Percentiles rank a stretch among this genome's conserved stretches.
phyloP scores from a whole-genome alignment of 768 basidiomycete species.

The Cystofilobasidium ferigula region DNA sequence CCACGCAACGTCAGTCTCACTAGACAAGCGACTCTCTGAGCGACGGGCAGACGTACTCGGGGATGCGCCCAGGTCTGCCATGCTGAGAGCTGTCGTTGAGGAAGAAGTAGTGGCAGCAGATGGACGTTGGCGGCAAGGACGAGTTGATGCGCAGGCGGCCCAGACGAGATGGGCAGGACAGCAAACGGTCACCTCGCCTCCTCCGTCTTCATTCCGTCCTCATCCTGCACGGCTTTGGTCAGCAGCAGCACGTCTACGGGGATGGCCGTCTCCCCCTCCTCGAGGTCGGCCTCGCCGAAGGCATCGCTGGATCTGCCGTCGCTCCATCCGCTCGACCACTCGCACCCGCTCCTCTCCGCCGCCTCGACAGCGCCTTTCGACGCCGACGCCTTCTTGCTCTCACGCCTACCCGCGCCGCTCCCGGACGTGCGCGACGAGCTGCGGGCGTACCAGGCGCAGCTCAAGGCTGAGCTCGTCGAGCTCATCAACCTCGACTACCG shows the following conservation, averaged over 20 bases:
- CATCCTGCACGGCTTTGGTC: no score
- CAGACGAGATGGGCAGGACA: not conserved
- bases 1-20: not conserved
- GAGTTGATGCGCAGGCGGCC: no score
- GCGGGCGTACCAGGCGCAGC: slow-evolving; percentile 63
- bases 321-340: slow-evolving; percentile 60
- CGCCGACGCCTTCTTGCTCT: slow-evolving; percentile 77
- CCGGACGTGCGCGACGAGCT: slow-evolving; percentile 79
- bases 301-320: slow-evolving; percentile 30
- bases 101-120: not conserved
- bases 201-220: no score
- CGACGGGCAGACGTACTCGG: not conserved
- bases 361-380: slow-evolving; percentile 48
- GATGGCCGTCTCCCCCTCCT: not conserved
- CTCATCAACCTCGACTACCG: slow-evolving; percentile 98
- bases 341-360: slow-evolving; percentile 59
- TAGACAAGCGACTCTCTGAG: no score
- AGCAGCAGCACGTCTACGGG: no score
- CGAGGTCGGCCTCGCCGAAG: not conserved
- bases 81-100: not conserved
- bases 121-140: not conserved
- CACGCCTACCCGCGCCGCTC: slow-evolving; percentile 70
- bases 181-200: no score
- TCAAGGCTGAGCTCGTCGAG: slow-evolving; percentile 88
- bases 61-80: not conserved